Evolutionary conservation across 2,329 filamentous ascomycete genomes (phyloP).

Genomic region (Verticillium alfalfae): DNA sequence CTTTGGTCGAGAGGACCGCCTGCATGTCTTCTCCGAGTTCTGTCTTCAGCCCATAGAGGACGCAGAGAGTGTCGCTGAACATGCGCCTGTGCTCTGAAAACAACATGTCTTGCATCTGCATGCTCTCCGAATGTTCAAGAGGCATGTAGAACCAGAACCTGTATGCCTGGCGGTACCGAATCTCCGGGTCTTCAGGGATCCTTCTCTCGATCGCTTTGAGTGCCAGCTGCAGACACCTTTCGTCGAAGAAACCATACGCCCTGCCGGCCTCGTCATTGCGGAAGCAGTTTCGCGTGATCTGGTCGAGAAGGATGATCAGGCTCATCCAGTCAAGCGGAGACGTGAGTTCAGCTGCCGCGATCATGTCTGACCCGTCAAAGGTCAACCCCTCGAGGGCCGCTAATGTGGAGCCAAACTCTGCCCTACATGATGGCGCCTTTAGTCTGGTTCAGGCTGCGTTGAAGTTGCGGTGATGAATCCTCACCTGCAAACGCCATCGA

Average conservation of each 20-base stretch:
- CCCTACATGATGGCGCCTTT: too few species aligned
- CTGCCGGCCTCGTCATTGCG: neutral
- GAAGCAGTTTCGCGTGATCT: neutral
- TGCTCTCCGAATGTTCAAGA: too few species aligned
- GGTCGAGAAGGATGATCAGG: neutral
- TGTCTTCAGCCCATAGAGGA: too few species aligned
- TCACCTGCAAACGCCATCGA: neutral
- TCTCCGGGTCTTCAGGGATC: too few species aligned
- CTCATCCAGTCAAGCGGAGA: neutral
- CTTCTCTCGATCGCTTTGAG: neutral
- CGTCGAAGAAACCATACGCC: neutral
- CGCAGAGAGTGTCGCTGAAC: too few species aligned
- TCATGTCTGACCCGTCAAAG: neutral
- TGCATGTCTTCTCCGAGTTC: too few species aligned
- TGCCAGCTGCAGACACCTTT: neutral
- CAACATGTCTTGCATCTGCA: too few species aligned
- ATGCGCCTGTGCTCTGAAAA: too few species aligned
- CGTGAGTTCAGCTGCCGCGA: neutral
- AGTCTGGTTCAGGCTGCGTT: neutral
- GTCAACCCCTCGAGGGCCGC: too few species aligned
- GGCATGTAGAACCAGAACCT: too few species aligned
- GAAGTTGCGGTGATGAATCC: neutral
- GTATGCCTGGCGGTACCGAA: too few species aligned
- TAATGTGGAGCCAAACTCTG: too few species aligned
- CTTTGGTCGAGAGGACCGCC: neutral